These are phyloP conservation scores for Barnettozyma siamensis DNA, from an alignment of 805 yeast species.

Conservation along the genomic window DNA sequence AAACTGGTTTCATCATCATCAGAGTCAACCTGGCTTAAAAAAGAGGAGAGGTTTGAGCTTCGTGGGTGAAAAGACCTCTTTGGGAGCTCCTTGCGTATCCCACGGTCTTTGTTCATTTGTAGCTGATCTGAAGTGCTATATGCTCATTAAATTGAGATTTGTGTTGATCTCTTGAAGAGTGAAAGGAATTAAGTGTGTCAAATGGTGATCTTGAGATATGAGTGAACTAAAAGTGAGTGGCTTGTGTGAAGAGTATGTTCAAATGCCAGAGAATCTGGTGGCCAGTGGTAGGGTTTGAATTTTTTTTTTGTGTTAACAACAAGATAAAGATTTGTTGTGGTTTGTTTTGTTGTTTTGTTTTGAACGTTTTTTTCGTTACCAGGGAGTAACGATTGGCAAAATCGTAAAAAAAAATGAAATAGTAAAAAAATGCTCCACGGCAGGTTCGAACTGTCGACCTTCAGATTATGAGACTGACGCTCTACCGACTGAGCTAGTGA, in stretches of 20 bases:
- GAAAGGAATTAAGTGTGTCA: neutral
- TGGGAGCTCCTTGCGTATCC: neutral
- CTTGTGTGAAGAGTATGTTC: too few relatives aligned
- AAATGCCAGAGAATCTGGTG: too few relatives aligned
- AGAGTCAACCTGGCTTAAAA: constrained; percentile 17
- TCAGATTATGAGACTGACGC: constrained; percentile 55
- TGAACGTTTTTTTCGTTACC: neutral
- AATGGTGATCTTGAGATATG: too few relatives aligned
- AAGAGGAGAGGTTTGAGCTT: constrained; percentile 6
- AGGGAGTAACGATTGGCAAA: too few relatives aligned
- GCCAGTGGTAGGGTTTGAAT: too few relatives aligned
- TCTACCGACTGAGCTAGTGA: constrained; percentile 53
- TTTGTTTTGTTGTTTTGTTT: too few relatives aligned
- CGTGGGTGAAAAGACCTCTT: neutral
- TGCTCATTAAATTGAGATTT: neutral
- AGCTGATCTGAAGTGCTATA: neutral
- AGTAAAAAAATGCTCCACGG: constrained; percentile 39
- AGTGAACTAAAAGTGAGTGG: too few relatives aligned
- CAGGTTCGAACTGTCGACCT: constrained; percentile 53
- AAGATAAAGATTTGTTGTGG: too few relatives aligned
- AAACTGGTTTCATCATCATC: constrained; percentile 43
- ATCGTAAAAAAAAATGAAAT: neutral
- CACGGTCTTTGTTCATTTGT: constrained; percentile 1
- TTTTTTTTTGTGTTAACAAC: too few relatives aligned
- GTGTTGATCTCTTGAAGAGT: too few relatives aligned